Evolutionary conservation across 73 alveolate genomes (phyloP).

Genomic region (Uronychia setigera): DNA sequence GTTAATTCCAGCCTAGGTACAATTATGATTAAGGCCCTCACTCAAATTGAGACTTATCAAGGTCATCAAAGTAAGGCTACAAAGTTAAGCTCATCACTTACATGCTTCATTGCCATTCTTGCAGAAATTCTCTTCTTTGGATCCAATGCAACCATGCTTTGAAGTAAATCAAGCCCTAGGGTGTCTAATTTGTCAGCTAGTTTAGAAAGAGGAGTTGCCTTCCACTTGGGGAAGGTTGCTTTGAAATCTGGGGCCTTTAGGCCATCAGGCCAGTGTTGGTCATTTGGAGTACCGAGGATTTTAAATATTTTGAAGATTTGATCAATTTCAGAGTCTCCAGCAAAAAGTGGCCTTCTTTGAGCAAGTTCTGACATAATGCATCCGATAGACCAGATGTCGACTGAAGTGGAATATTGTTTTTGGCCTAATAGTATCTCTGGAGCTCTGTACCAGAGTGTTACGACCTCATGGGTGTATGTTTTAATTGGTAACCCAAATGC

Average conservation of each 20-base stretch:
- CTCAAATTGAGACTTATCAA: constrained; percentile 22
- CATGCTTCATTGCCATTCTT: constrained; percentile 67
- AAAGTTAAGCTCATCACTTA: neutral
- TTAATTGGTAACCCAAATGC: constrained; percentile 94
- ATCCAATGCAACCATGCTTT: constrained; percentile 61
- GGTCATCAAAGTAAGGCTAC: constrained; percentile 91
- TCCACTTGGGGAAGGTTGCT: constrained; percentile 88
- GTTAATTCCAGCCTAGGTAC: too few relatives aligned
- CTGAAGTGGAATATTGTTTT: constrained; percentile 72
- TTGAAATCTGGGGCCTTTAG: constrained; percentile 87
- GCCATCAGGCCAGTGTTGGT: constrained; percentile 91
- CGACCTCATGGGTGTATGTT: constrained; percentile 89
- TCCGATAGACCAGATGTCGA: constrained; percentile 81
- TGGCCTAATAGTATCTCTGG: constrained; percentile 80
- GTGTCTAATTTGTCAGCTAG: constrained; percentile 50
- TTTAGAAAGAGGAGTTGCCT: constrained; percentile 29
- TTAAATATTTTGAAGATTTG: constrained; percentile 79
- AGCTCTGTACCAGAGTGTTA: constrained; percentile 84
- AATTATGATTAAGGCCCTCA: neutral
- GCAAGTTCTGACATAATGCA: constrained; percentile 78
- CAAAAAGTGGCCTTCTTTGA: constrained; percentile 70
- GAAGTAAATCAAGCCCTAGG: constrained; percentile 54
- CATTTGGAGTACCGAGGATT: constrained; percentile 94
- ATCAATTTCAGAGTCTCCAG: constrained; percentile 87
- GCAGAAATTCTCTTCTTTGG: constrained; percentile 79